Conservation (phyloP, 192 early-diverging fungal genomes). For the Coemansia asiatica region DNA sequence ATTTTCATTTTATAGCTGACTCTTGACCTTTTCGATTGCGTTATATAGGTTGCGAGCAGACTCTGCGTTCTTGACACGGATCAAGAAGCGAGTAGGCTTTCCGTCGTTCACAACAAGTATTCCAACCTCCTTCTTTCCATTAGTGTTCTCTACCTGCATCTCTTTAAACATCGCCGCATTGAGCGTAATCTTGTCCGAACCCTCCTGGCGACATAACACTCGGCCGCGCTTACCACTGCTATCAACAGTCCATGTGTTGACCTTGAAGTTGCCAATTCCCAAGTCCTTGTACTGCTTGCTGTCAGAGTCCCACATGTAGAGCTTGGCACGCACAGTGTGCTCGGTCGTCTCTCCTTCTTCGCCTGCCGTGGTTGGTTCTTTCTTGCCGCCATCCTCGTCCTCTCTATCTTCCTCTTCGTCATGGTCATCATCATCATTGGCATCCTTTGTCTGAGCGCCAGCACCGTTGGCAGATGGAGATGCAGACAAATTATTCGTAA, state of each 20-base stretch:
- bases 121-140: slow-evolving; percentile 44
- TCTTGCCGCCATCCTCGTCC: background rate
- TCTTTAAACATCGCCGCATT: slow-evolving; percentile 52
- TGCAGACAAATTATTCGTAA: background rate
- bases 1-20: background rate
- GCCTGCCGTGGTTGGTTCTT: slow-evolving; percentile 35
- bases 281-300: slow-evolving; percentile 41
- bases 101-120: slow-evolving; percentile 37
- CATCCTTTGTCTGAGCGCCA: background rate
- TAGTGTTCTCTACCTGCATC: slow-evolving; percentile 39
- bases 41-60: slow-evolving; percentile 4
- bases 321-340: slow-evolving; percentile 39
- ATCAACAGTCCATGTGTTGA: slow-evolving; percentile 32
- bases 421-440: slow-evolving; percentile 10
- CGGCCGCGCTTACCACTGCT: slow-evolving; percentile 24
- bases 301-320: slow-evolving; percentile 45
- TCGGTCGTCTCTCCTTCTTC: slow-evolving; percentile 54
- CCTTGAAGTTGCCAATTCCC: slow-evolving; percentile 42
- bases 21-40: slow-evolving; percentile 6
- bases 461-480: background rate
- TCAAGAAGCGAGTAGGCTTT: slow-evolving; percentile 32
- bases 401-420: slow-evolving; percentile 10
- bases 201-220: slow-evolving; percentile 54
- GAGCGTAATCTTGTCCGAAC: slow-evolving; percentile 48
- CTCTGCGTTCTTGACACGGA: slow-evolving; percentile 37